Evolutionary conservation across 148 eudicot species (phyloP), one percentile per base, ranked within the genome.

Genomic region (Heliosperma pusillum): DNA sequence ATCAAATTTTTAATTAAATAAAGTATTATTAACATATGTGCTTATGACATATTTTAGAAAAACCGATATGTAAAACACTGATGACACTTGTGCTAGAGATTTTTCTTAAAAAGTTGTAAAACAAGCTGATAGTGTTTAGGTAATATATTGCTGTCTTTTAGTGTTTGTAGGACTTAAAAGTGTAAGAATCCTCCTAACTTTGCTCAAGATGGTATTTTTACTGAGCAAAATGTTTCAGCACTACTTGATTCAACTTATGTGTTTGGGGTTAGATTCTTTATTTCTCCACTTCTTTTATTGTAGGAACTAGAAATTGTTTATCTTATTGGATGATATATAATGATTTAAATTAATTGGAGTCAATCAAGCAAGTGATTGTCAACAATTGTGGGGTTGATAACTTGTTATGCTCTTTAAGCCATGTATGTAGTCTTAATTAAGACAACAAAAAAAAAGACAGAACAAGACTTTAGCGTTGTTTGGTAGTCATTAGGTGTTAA

Each of bases 91-190:
- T 58, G n/a, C 40, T 16, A 9, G 11, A 13, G 29, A 7, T 24
- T 60, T 74, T 63, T 26, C n/a, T 10, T 5, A 45, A 67, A 77
- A 80, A 76, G 83, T 71, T 75, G 30, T 40, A 76, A 80, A 36
- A 56, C 45, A 66, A 65, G 75, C 71, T 70, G 11, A 59, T 76
- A 71, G 83, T 71, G 79, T 57, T 76, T 71, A 71, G 76, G 79
- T 20, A 71, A 65, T 76, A 75, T 29, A 33, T 76, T 65, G 44
- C 3, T 76, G 83, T 80, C 83, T 26, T 80, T 45, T 76, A 55
- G 69, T 80, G 71, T 30, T 80, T 80, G 82, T 80, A 53, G 52
- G 25, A 65, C 75, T 73, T 76, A 42, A 71, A 80, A 42, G 40
- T 70, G 62, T 56, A 56, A 29, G 76, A 80, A 76, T 71, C 67